Conservation (phyloP, 2,329 filamentous ascomycete genomes). For the Hypoxylon rubiginosum region DNA sequence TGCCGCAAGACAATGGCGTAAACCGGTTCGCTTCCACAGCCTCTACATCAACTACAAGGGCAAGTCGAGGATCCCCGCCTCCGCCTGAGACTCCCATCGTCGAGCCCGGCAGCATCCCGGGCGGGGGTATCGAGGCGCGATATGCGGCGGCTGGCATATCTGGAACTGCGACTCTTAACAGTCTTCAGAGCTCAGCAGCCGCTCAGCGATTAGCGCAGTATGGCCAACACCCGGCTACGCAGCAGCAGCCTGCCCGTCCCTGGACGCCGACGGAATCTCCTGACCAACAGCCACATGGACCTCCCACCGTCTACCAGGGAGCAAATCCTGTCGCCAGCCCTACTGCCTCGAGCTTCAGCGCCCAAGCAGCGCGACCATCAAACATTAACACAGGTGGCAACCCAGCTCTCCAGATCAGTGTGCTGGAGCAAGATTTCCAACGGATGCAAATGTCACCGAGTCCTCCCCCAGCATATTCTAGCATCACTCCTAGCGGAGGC, state of each 20-base stretch:
- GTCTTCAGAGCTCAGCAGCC: slow-evolving; percentile 84
- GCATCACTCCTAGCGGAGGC: slow-evolving; percentile 67
- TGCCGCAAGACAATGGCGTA: slow-evolving; percentile 64
- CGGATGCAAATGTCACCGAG: slow-evolving; percentile 83
- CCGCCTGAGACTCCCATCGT: slow-evolving; percentile 92
- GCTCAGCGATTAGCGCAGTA: slow-evolving; percentile 87
- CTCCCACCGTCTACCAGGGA: slow-evolving; percentile 92
- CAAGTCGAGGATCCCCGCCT: slow-evolving; percentile 91
- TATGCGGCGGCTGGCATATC: slow-evolving; percentile 94
- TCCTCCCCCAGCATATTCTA: slow-evolving; percentile 96
- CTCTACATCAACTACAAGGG: slow-evolving; percentile 92
- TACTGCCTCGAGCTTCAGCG: slow-evolving; percentile 62
- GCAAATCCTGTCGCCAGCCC: slow-evolving; percentile 74
- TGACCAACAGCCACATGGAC: slow-evolving; percentile 87
- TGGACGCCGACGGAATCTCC: slow-evolving; percentile 97
- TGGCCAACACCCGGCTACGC: slow-evolving; percentile 63
- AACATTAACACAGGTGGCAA: slow-evolving; percentile 48
- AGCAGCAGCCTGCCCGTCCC: slow-evolving; percentile 69
- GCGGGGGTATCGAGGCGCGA: slow-evolving; percentile 88
- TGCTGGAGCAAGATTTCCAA: slow-evolving; percentile 88
- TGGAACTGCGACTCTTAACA: slow-evolving; percentile 84
- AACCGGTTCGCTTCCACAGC: slow-evolving; percentile 83
- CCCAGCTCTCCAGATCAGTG: slow-evolving; percentile 69
- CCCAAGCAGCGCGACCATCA: slow-evolving; percentile 55
- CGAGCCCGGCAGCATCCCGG: slow-evolving; percentile 76